A percentile compares a stretch with the other conserved stretches of the same genome.
phyloP scores from a whole-genome alignment of 495 filamentous ascomycete species.

The Letharia lupina region DNA sequence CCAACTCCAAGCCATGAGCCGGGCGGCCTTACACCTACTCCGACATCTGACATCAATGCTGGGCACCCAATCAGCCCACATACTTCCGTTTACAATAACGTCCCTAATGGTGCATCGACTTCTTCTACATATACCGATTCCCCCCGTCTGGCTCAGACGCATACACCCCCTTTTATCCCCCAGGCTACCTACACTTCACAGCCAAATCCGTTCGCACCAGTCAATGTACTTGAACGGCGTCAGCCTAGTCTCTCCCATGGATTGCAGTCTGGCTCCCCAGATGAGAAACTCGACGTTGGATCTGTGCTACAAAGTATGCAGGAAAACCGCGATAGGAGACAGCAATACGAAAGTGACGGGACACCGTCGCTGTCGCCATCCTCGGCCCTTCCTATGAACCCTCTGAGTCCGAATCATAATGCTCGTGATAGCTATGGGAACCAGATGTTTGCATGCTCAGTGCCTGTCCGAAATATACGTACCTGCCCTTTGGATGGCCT shows the following conservation, averaged over 20 bases:
- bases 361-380: slow-evolving; percentile 9
- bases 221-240: slow-evolving; percentile 37
- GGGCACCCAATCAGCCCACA: not conserved
- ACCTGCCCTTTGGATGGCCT: slow-evolving; percentile 67
- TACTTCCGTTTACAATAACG: not conserved
- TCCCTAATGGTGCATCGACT: slow-evolving; percentile 15
- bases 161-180: slow-evolving; percentile 12
- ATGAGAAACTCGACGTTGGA: slow-evolving; percentile 56
- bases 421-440: slow-evolving; percentile 10
- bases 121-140: slow-evolving; percentile 19
- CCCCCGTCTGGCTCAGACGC: slow-evolving; percentile 15
- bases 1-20: slow-evolving; percentile 2
- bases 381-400: slow-evolving; percentile 17
- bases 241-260: slow-evolving; percentile 46
- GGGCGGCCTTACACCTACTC: not conserved
- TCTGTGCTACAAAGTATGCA: slow-evolving; percentile 49
- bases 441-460: slow-evolving; percentile 30
- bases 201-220: slow-evolving; percentile 15
- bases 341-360: slow-evolving; percentile 11
- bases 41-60: slow-evolving; percentile 5
- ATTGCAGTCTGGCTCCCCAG: slow-evolving; percentile 42
- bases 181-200: slow-evolving; percentile 13
- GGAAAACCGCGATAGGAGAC: slow-evolving; percentile 13
- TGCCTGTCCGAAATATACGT: slow-evolving; percentile 52
- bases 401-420: slow-evolving; percentile 13